These are phyloP conservation scores for Pachysolen tannophilus DNA, from an alignment of 805 yeast species.

Conservation along the genomic window DNA sequence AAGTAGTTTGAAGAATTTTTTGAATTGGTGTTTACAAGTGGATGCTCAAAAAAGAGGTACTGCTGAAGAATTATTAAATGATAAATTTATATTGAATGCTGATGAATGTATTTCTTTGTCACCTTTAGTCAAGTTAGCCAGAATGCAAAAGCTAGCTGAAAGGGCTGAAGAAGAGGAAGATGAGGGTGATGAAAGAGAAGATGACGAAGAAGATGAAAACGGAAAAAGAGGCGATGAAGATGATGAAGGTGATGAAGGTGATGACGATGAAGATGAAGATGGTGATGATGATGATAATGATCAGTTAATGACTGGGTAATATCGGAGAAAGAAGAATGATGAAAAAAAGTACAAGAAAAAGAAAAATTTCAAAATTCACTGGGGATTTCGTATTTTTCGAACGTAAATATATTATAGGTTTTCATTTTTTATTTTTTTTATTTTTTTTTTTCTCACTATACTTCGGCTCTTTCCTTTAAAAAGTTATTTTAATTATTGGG, in stretches of 20 bases:
- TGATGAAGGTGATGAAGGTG: background rate
- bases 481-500: too few relatives aligned
- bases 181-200: background rate
- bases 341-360: too few relatives aligned
- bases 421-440: too few relatives aligned
- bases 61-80: slow-evolving; percentile 63
- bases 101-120: slow-evolving; percentile 56
- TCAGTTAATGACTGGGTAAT: too few relatives aligned
- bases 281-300: background rate
- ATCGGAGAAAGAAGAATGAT: too few relatives aligned
- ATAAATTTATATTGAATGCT: slow-evolving; percentile 55
- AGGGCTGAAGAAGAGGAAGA: slow-evolving; percentile 17
- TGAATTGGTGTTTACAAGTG: slow-evolving; percentile 74
- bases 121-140: slow-evolving; percentile 68
- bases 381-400: too few relatives aligned
- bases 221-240: too few relatives aligned
- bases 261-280: background rate
- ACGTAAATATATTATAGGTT: too few relatives aligned
- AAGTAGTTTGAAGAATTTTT: slow-evolving; percentile 54
- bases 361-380: too few relatives aligned
- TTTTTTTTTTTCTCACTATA: too few relatives aligned
- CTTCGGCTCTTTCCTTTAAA: too few relatives aligned
- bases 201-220: background rate
- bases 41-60: slow-evolving; percentile 75
- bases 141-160: slow-evolving; percentile 47